Evolutionary conservation across 768 basidiomycete species (phyloP).

Genomic region (Suillus paluster): DNA sequence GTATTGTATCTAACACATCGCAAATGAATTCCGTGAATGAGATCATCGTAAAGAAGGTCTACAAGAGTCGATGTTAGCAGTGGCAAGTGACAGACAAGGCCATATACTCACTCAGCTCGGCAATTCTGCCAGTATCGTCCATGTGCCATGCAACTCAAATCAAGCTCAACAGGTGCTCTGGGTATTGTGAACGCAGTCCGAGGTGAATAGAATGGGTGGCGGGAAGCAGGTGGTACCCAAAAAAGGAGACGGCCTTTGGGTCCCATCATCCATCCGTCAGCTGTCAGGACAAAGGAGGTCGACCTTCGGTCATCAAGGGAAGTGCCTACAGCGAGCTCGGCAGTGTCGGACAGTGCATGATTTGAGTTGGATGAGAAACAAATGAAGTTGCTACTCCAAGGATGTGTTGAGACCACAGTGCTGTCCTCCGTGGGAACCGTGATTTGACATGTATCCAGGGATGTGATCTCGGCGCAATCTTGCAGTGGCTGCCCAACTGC

Average conservation of each 20-base stretch:
- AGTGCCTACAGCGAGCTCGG: background rate
- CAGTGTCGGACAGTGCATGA: background rate
- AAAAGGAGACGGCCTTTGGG: background rate
- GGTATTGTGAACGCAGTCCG: background rate
- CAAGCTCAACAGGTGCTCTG: background rate
- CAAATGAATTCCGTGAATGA: too few species aligned
- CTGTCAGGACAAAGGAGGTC: background rate
- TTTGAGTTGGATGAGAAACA: background rate
- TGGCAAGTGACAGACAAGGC: background rate
- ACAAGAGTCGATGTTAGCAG: background rate
- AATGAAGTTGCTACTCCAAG: background rate
- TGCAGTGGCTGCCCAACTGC: too few species aligned
- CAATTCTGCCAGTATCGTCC: background rate
- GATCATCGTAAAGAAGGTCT: background rate
- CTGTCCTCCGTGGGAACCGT: too few species aligned
- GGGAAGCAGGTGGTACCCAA: conserved; percentile 7
- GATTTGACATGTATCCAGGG: too few species aligned
- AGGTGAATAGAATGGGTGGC: background rate
- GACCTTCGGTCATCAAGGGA: background rate
- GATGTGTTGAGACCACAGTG: background rate
- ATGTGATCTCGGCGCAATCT: too few species aligned
- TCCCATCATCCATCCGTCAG: conserved; percentile 1
- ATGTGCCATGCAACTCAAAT: conserved; percentile 10
- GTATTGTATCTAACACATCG: background rate
- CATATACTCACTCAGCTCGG: background rate